Base-by-base conservation (phyloP, 1,284 basidiomycete species). In the Chiua sp. region DNA sequence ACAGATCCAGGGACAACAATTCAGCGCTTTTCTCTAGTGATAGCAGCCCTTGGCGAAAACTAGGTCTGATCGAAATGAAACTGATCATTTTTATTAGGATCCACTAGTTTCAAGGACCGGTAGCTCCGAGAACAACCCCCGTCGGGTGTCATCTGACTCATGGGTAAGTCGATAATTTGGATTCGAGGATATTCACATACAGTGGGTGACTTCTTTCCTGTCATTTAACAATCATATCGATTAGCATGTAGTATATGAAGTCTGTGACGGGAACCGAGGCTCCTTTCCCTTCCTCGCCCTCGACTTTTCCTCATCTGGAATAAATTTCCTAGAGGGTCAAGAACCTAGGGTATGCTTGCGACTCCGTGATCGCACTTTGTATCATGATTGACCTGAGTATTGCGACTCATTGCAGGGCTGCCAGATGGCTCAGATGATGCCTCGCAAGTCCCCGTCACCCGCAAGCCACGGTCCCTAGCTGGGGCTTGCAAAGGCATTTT, bases 41-140 rank as follows among this genome's bases (percentile, higher is more conserved):
- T 18, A 32, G 20, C 33, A 51, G 47, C 69, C 65, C 60, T 62
- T 50, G 52, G 13, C 22, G 48, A 58, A 56, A 57, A 32, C 16
- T 53, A 51, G 39, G 50, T 51, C 52, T 52, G 51, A 28, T 50
- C 44, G 37, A 46, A n/a, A 44, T 32, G 26, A 46, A 37, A 26
- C 35, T 57, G 56, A 46, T 46, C 50, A 28, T 42, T 48, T 55
- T 59, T 54, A 48, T 56, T 51, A 50, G 47, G 35, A 57, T 51
- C 37, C n/a, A 53, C 16, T 22, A n/a, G 61, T 70, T 66, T 62
- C 66, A 68, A 53, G 57, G 18, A 44, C 44, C 57, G 46, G 60
- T 51, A 52, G 56, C 52, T 37, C 47, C 56, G 53, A 50, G 23
- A 52, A 51, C 44, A 48, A 35, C 33, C 37, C 53, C 64, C 56